phyloP scores from a whole-genome alignment of 345 rosid species.

The Microcos paniculata region DNA sequence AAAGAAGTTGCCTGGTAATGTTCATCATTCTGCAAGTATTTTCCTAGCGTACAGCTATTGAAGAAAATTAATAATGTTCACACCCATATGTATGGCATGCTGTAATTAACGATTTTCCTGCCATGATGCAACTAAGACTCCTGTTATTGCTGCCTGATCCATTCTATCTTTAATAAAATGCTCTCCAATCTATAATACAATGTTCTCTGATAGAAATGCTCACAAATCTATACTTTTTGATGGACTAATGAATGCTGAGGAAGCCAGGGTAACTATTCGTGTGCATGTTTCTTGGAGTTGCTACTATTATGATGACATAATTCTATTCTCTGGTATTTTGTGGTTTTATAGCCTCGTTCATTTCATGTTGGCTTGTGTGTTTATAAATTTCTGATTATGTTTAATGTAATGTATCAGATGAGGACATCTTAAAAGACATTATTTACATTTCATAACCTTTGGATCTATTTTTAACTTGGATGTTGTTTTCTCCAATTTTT shows the following conservation, averaged over 20 bases:
- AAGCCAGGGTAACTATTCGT: neutral
- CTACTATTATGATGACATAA: neutral
- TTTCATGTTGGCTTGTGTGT: neutral
- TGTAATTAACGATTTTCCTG: neutral
- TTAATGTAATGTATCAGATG: neutral
- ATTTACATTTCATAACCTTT: neutral
- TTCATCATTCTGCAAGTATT: neutral
- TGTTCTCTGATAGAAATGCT: neutral
- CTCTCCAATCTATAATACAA: neutral
- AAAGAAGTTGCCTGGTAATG: conserved; percentile 80
- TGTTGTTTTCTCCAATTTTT: neutral
- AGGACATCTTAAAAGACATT: neutral
- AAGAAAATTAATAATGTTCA: neutral
- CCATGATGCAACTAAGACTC: neutral
- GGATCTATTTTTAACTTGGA: neutral
- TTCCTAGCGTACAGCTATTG: neutral
- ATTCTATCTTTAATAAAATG: neutral
- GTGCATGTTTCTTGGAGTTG: neutral
- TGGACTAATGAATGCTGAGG: neutral
- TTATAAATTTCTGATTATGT: neutral
- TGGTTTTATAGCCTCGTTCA: neutral
- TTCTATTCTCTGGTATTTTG: neutral
- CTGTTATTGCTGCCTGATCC: neutral
- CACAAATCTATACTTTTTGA: neutral
- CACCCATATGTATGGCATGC: neutral